Percentiles rank a stretch among this genome's conserved stretches.
These are phyloP conservation scores for Cladosporium sp. DNA, from an alignment of 2,329 filamentous ascomycete species.

Conservation along the genomic window DNA sequence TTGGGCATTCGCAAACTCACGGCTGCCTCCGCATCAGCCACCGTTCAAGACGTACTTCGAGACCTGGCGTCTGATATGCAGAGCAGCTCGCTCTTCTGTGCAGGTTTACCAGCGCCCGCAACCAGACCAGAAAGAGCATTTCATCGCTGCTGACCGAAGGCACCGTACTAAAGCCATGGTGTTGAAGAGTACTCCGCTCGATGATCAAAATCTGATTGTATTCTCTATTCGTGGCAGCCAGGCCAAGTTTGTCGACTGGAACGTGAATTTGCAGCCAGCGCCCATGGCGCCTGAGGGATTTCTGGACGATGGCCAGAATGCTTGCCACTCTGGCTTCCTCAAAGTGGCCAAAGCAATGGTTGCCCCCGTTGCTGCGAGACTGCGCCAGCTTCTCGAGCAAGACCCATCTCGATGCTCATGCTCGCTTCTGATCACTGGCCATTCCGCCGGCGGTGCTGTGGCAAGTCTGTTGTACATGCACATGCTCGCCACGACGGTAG, in stretches of 20 bases:
- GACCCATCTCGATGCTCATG: conserved; percentile 66
- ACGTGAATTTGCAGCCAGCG: conserved; percentile 73
- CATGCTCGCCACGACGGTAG: conserved; percentile 66
- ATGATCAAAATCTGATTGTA: conserved; percentile 75
- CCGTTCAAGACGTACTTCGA: conserved; percentile 70
- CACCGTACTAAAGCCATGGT: conserved; percentile 82
- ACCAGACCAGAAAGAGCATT: conserved; percentile 64
- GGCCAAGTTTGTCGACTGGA: conserved; percentile 76
- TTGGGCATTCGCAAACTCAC: conserved; percentile 75
- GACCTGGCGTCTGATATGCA: conserved; percentile 74
- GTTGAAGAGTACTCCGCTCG: conserved; percentile 76
- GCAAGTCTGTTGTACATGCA: conserved; percentile 78
- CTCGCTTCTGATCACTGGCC: conserved; percentile 79
- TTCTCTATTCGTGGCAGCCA: conserved; percentile 82
- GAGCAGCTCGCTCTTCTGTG: conserved; percentile 76
- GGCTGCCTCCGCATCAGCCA: conserved; percentile 66
- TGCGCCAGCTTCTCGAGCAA: conserved; percentile 70
- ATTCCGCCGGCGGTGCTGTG: conserved; percentile 82
- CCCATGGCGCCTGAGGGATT: conserved; percentile 68
- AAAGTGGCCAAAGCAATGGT: conserved; percentile 75
- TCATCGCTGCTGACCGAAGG: conserved; percentile 69
- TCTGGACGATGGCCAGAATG: conserved; percentile 73
- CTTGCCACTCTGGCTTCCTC: conserved; percentile 80
- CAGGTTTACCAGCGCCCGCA: conserved; percentile 69
- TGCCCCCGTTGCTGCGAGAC: conserved; percentile 66